A percentile compares a stretch with the other conserved stretches of the same genome.
Evolutionary conservation across 1,284 basidiomycete species (phyloP).

Genomic region (Sporisorium reilianum): DNA sequence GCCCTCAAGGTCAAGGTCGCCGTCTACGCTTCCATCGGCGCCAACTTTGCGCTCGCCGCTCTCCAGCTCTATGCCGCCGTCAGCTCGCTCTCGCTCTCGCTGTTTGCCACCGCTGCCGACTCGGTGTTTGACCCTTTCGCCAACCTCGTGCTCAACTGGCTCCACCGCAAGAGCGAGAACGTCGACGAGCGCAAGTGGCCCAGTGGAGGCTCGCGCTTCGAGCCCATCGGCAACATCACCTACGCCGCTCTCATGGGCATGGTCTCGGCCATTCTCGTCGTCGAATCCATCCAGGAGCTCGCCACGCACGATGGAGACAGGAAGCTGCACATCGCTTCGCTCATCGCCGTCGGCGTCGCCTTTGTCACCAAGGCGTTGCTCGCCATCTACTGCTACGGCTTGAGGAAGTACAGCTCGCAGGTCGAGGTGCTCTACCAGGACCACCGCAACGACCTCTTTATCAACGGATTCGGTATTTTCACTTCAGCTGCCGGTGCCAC

Average conservation of each 20-base stretch:
- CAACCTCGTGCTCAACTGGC: slow-evolving; percentile 84
- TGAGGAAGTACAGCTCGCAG: slow-evolving; percentile 85
- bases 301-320: slow-evolving; percentile 76
- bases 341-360: slow-evolving; percentile 84
- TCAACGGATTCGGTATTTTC: slow-evolving; percentile 78
- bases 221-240: slow-evolving; percentile 80
- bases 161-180: slow-evolving; percentile 80
- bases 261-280: slow-evolving; percentile 85
- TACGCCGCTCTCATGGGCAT: slow-evolving; percentile 78
- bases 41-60: slow-evolving; percentile 76
- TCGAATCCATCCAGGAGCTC: slow-evolving; percentile 82
- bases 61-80: slow-evolving; percentile 80
- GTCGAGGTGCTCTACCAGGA: slow-evolving; percentile 95
- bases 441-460: slow-evolving; percentile 78
- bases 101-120: slow-evolving; percentile 90
- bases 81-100: slow-evolving; percentile 83
- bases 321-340: slow-evolving; percentile 82
- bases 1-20: slow-evolving; percentile 78
- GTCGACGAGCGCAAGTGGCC: slow-evolving; percentile 89
- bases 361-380: slow-evolving; percentile 86
- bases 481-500: slow-evolving; percentile 92
- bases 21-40: slow-evolving; percentile 80
- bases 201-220: slow-evolving; percentile 86
- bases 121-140: slow-evolving; percentile 89
- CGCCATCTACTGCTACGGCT: slow-evolving; percentile 86